Evolutionary conservation across 306 rosid species (phyloP).

Genomic region (Cicer arietinum): DNA sequence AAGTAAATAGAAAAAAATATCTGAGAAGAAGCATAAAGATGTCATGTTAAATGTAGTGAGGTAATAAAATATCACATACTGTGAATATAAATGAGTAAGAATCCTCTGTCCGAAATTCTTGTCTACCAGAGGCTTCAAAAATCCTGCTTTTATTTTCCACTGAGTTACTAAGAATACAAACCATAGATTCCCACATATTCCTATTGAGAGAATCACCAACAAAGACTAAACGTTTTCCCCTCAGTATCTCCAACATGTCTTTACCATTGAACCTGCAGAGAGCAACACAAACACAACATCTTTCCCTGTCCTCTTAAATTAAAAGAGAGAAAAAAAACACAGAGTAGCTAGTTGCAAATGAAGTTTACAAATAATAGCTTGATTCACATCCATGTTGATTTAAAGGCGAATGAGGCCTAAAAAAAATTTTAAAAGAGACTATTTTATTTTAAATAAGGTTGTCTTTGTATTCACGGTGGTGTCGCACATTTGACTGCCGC

Average conservation of each 20-base stretch:
- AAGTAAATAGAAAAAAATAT: conserved; percentile 1
- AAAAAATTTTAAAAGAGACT: too few species aligned
- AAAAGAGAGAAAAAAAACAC: too few species aligned
- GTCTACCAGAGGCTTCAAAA: conserved; percentile 76
- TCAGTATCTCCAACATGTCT: conserved; percentile 66
- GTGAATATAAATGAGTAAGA: conserved; percentile 77
- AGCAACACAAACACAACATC: not conserved
- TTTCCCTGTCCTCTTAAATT: too few species aligned
- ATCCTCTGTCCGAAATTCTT: conserved; percentile 75
- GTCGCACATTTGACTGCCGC: too few species aligned
- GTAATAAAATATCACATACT: conserved; percentile 52
- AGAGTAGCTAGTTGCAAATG: too few species aligned
- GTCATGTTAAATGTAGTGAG: conserved; percentile 10
- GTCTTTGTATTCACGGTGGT: too few species aligned
- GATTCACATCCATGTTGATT: too few species aligned
- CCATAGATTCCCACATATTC: conserved; percentile 94
- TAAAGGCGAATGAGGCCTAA: too few species aligned
- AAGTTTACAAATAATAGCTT: too few species aligned
- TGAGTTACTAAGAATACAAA: conserved; percentile 76
- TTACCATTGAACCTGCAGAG: conserved; percentile 68
- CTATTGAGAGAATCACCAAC: conserved; percentile 91
- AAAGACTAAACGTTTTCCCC: conserved; percentile 77
- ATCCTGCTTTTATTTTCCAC: conserved; percentile 63
- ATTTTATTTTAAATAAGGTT: too few species aligned
- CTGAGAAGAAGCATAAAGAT: conserved; percentile 9